A percentile compares a stretch with the other conserved stretches of the same genome.
phyloP scores from a whole-genome alignment of 129 eudicot genomes.

The Scalesia atractyloides region DNA sequence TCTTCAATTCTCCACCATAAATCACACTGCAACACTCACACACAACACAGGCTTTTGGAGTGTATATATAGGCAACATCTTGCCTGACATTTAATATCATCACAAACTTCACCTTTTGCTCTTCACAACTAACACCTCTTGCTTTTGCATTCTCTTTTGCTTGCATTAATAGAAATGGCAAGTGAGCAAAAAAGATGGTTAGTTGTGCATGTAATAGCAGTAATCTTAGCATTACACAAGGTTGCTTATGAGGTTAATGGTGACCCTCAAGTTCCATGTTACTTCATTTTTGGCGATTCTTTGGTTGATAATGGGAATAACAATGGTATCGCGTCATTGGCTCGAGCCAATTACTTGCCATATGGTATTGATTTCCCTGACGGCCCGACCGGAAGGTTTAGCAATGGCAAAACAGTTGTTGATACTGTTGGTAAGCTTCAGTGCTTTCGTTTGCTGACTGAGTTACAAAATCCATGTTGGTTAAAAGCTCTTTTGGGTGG shows the following conservation, averaged over 20 bases:
- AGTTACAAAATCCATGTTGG: background rate
- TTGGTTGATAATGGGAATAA: constrained; percentile 88
- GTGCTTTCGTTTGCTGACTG: background rate
- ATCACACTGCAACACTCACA: background rate
- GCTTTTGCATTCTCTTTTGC: constrained; percentile 20
- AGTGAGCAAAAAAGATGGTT: constrained; percentile 33
- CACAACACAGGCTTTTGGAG: constrained; percentile 9
- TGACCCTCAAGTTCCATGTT: constrained; percentile 79
- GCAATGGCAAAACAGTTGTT: constrained; percentile 64
- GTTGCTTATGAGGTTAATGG: constrained; percentile 36
- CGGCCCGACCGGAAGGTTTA: constrained; percentile 78
- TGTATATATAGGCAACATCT: constrained; percentile 34
- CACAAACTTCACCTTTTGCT: constrained; percentile 27
- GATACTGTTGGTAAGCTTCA: constrained; percentile 62
- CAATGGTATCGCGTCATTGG: constrained; percentile 65
- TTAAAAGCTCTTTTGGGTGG: background rate
- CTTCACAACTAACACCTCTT: constrained; percentile 24
- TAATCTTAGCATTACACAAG: constrained; percentile 24
- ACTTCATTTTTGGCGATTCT: constrained; percentile 84
- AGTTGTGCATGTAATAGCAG: constrained; percentile 24
- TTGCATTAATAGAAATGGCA: constrained; percentile 28
- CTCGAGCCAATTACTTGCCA: constrained; percentile 81
- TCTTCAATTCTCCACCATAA: constrained; percentile 1
- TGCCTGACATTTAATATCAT: constrained; percentile 21
- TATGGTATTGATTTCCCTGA: constrained; percentile 74